Evolutionary conservation across 2,329 filamentous ascomycete species (phyloP), one percentile per base, ranked within the genome.

Genomic region (Pyrenochaeta sp.): DNA sequence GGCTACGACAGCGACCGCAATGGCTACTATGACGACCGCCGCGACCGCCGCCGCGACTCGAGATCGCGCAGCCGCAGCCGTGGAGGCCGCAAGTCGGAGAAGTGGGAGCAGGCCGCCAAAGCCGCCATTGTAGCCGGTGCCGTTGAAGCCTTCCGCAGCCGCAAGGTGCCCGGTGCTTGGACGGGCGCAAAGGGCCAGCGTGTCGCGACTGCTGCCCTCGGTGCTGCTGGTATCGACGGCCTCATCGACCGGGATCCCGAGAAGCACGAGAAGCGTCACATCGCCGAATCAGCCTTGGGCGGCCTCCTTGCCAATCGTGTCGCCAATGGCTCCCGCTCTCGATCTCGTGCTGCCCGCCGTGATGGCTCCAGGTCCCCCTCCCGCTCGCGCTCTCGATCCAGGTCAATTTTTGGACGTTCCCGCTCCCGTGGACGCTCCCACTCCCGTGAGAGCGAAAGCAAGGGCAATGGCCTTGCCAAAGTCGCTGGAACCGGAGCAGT

Each of bases 121-220:
- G 92, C 93, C 22, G 94, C 92, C 14, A 79, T 96, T 26, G 82
- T 96, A 32, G 92, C 93, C 20, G 93, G 91, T 60, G 93, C 92
- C 27, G 88, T 91, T 41, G 92, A 96, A 72, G 93, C 93, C 28
- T 96, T 96, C 79, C 87, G 90, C 50, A 86, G 91, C 43, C 86
- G 92, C 68, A 96, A 93, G 63, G 88, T 94, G 51, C 88, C 90
- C 2, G 93, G 93, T 41, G 83, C 87, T 29, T 96, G 92, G 91
- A 88, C 86, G 53, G 93, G 92, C 24, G 88, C 89, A 52, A 96
- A 96, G 74, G 90, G 91, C 55, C 94, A 91, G 77, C 90, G 93
- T 38, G 84, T 97, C 48, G 81, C 96, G 35, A 96, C 93, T 15
- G 92, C 91, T 34, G 93, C 93, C 23, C 72, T 86, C 19, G 88